Conservation (phyloP, 164 flowering plant species). For the Vitis cinerea region DNA sequence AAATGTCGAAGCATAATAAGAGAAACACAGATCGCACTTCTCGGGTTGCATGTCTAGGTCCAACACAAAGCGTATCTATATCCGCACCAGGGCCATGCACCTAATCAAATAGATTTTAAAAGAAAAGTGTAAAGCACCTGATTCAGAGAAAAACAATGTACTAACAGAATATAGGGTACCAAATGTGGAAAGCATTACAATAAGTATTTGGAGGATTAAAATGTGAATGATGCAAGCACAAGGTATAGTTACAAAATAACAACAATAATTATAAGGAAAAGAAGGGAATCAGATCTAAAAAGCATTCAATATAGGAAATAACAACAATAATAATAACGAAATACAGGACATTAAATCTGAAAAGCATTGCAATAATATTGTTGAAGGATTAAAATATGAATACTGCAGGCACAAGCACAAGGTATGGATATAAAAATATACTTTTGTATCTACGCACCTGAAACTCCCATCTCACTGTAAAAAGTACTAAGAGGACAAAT, state of each 20-base stretch:
- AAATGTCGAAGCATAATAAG: constrained; percentile 5
- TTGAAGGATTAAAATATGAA: not conserved
- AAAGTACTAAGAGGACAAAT: too few relatives aligned
- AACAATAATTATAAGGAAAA: not conserved
- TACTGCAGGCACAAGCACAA: not conserved
- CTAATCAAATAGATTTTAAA: constrained; percentile 30
- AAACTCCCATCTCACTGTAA: too few relatives aligned
- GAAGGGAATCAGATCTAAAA: too few relatives aligned
- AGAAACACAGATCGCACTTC: constrained; percentile 52
- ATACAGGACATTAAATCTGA: not conserved
- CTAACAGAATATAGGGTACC: too few relatives aligned
- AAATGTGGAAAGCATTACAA: too few relatives aligned
- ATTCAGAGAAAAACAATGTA: too few relatives aligned
- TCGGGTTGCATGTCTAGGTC: constrained; percentile 89
- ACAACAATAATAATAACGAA: too few relatives aligned
- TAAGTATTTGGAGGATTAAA: too few relatives aligned
- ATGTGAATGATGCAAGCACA: too few relatives aligned
- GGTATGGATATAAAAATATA: not conserved
- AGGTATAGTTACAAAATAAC: too few relatives aligned
- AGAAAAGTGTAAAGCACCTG: not conserved
- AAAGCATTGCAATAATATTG: not conserved
- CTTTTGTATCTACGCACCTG: too few relatives aligned
- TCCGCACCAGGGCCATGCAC: constrained; percentile 99
- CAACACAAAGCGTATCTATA: constrained; percentile 94
- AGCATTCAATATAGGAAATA: too few relatives aligned